phyloP scores from a whole-genome alignment of 2,329 filamentous ascomycete species.

The Colletotrichum karsti region DNA sequence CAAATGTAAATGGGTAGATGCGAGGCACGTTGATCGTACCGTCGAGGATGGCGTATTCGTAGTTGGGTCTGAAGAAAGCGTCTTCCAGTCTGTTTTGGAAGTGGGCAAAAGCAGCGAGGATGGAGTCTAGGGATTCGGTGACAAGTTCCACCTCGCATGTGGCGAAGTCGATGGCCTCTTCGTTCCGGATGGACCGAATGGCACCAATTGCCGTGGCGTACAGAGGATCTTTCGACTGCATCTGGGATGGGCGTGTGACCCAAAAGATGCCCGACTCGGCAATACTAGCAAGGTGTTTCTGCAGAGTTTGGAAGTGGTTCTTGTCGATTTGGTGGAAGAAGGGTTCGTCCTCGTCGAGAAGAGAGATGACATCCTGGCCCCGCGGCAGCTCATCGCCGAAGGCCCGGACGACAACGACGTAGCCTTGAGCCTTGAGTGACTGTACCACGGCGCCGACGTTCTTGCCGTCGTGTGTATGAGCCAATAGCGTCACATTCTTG shows the following conservation, averaged over 20 bases:
- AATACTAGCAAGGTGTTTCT: slow-evolving; percentile 18
- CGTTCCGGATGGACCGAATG: slow-evolving; percentile 37
- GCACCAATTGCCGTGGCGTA: slow-evolving; percentile 37
- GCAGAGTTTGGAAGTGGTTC: slow-evolving; percentile 21
- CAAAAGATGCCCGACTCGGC: slow-evolving; percentile 35
- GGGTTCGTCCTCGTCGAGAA: slow-evolving; percentile 35
- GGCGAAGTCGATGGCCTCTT: slow-evolving; percentile 35
- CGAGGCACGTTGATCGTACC: slow-evolving; percentile 35
- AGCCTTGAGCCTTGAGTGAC: not conserved
- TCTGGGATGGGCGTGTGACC: slow-evolving; percentile 38
- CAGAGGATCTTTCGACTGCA: slow-evolving; percentile 34
- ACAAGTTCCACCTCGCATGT: slow-evolving; percentile 39
- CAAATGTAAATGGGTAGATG: slow-evolving; percentile 35
- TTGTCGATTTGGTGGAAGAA: slow-evolving; percentile 36
- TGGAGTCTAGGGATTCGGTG: not conserved
- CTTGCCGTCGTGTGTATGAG: too few species aligned
- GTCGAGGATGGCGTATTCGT: slow-evolving; percentile 39
- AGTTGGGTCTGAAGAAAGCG: slow-evolving; percentile 34
- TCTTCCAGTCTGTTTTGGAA: slow-evolving; percentile 1
- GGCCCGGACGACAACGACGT: not conserved
- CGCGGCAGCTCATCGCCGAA: not conserved
- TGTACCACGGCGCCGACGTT: not conserved
- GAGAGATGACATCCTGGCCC: slow-evolving; percentile 36
- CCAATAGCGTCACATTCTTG: too few species aligned
- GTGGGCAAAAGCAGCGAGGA: not conserved